These are phyloP conservation scores for Vaccinium corymbosum DNA, from an alignment of 148 eudicot genomes.

Conservation along the genomic window DNA sequence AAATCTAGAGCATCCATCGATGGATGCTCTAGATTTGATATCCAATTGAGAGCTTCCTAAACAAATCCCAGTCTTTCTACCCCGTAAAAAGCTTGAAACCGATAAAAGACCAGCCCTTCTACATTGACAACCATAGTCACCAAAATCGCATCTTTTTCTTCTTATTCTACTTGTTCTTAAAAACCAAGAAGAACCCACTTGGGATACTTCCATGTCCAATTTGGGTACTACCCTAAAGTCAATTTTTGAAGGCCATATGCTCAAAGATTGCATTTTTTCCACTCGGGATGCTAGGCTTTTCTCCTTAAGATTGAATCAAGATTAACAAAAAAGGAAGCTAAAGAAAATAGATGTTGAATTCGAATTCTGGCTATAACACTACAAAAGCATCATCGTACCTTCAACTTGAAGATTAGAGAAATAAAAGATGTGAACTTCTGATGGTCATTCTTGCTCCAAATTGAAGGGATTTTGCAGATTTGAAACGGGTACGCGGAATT, in stretches of 20 bases:
- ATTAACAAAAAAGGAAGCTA: neutral
- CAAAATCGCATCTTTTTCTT: conserved; percentile 30
- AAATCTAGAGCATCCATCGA: conserved; percentile 22
- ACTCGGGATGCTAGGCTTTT: neutral
- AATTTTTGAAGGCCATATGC: conserved; percentile 48
- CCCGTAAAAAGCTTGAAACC: conserved; percentile 24
- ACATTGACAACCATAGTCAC: conserved; percentile 14
- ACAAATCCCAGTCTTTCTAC: conserved; percentile 19
- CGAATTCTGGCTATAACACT: neutral
- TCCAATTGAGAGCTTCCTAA: conserved; percentile 17
- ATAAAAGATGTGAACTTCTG: too few species aligned
- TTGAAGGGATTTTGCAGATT: neutral
- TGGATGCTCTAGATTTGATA: conserved; percentile 19
- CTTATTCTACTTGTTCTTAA: conserved; percentile 29
- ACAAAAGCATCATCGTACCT: conserved; percentile 18
- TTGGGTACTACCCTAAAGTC: conserved; percentile 41
- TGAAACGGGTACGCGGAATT: too few species aligned
- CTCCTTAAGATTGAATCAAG: neutral
- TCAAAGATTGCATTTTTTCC: conserved; percentile 68
- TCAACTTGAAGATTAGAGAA: conserved; percentile 8
- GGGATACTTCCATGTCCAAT: conserved; percentile 30
- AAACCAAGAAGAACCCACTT: conserved; percentile 30
- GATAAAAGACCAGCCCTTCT: conserved; percentile 19
- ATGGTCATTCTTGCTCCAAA: neutral
- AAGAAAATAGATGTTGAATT: neutral